phyloP scores from a whole-genome alignment of 106 monocot genomes.

The Gastrodia elata region DNA sequence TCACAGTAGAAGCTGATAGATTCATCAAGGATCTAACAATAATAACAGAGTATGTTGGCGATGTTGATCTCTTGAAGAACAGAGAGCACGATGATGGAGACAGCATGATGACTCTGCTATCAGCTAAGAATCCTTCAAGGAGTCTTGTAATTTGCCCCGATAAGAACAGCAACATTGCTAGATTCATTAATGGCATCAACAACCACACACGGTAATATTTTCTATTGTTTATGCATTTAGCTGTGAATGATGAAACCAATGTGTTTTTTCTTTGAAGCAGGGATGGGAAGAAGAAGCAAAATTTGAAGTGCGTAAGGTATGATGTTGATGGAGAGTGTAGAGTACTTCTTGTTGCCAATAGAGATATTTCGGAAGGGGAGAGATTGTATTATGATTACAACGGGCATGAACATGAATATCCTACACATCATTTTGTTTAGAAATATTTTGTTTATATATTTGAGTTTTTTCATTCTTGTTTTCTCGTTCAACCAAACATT shows the following conservation, averaged over 20 bases:
- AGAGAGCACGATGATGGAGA: conserved; percentile 81
- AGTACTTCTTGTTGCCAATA: conserved; percentile 58
- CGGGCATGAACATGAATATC: conserved; percentile 86
- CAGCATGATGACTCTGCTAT: conserved; percentile 95
- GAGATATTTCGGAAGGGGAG: conserved; percentile 82
- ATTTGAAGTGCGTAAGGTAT: conserved; percentile 86
- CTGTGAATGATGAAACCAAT: not conserved
- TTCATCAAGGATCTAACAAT: conserved; percentile 85
- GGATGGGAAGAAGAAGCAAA: conserved; percentile 98
- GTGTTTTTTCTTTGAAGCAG: conserved; percentile 26
- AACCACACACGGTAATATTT: conserved; percentile 54
- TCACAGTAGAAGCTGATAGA: conserved; percentile 86
- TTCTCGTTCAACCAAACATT: no score
- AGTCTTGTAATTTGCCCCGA: conserved; percentile 97
- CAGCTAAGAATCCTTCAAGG: conserved; percentile 36
- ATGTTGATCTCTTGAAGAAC: conserved; percentile 78
- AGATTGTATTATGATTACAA: conserved; percentile 96
- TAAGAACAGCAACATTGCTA: conserved; percentile 74
- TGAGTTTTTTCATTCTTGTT: no score
- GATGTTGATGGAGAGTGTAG: conserved; percentile 76
- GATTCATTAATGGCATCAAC: conserved; percentile 93
- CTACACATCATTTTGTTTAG: conserved; percentile 90
- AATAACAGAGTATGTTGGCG: conserved; percentile 79
- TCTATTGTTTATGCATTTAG: not conserved
- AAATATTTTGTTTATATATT: no score